Base-by-base conservation (phyloP, 2,329 filamentous ascomycete species). In the Knufia petricola region DNA sequence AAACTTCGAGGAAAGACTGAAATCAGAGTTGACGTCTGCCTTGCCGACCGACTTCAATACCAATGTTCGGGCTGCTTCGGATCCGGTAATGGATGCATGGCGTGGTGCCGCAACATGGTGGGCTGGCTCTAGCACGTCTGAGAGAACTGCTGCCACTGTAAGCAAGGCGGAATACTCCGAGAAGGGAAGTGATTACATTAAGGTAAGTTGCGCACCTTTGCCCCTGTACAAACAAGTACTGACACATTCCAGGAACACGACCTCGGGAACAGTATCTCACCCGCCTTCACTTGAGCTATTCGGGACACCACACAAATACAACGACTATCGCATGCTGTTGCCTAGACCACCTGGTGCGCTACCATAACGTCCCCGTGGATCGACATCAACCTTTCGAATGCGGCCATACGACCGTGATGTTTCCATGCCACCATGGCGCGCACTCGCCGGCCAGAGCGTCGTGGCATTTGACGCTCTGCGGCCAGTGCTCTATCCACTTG, bases 151-250 rank as follows among this genome's bases (percentile, higher is more conserved):
- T 30, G 79, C 80, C 3, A 83, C 80, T 52, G 77, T 98, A 36
- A 85, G 82, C 1, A 80, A 77, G 59, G 83, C 84, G 56, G 92
- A 96, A 67, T 98, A 87, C 68, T 66, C 79, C 58, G 92, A 98
- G 72, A 95, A 94, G 73, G 92, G 92, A 1, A 75, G 81, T 19
- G 90, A 96, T 59, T 96, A 96, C 70, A 77, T 96, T 64, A 95
- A 94, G 79, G 88, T 69, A 60, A 53, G 59, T 53, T 12, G 21
- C 7, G 28, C 13, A 3, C 12, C 2, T 12, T n/a, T 20, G n/a
- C 24, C 28, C 26, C 39, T 24, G 39, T 26, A 15, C 24, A 24
- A 7, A 26, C 20, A 13, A n/a, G 23, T 26, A 20, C 12, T 42
- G 19, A 24, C 9, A 12, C 13, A 24, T 13, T 42, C 4, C 32